Base-by-base conservation (phyloP, 1,284 basidiomycete genomes). In the Malassezia yamatoensis region DNA sequence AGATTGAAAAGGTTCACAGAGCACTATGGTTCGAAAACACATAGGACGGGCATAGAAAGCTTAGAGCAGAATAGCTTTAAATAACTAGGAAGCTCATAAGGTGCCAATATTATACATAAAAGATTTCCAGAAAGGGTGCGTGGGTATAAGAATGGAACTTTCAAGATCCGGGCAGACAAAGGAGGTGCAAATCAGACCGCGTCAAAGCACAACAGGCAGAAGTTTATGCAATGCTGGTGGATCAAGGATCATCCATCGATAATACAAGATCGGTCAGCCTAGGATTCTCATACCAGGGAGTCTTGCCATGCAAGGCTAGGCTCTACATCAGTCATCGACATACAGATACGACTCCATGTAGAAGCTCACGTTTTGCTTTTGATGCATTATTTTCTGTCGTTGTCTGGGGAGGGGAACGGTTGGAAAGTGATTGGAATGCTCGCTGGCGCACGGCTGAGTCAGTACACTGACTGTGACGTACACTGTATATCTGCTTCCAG, bases 221-320 rank as follows among this genome's bases (percentile, higher is more conserved):
- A n/a, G n/a, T n/a, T n/a, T n/a, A n/a, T n/a, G n/a, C n/a, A n/a
- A n/a, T n/a, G n/a, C n/a, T n/a, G n/a, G n/a, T n/a, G n/a, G n/a
- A n/a, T 42, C n/a, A 42, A 15, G 41, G 45, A 7, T 16, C 46
- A 32, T 51, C 49, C 54, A 51, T 52, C 32, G 43, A 33, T 2
- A 57, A 37, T 3, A 57, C 37, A n/a, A 39, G 38, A 3, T 39
- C 54, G 11, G 49, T 33, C 11, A 57, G 37, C n/a, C 36, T 15
- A 2, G 40, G 41, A 35, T 57, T 50, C 2, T 57, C 29, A 32
- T 49, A 57, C 54, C 54, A 57, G 15, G 54, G 54, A 3, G 21
- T 42, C 2, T 45, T 20, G 5, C 36, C 36, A 6, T 45, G 36
- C 20, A 43, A 9, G 3, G 54, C 54, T 1, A 47, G 9, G 10